Evolutionary conservation across 129 eudicot genomes (phyloP).

Genomic region (Centrapalus pauciflorus): DNA sequence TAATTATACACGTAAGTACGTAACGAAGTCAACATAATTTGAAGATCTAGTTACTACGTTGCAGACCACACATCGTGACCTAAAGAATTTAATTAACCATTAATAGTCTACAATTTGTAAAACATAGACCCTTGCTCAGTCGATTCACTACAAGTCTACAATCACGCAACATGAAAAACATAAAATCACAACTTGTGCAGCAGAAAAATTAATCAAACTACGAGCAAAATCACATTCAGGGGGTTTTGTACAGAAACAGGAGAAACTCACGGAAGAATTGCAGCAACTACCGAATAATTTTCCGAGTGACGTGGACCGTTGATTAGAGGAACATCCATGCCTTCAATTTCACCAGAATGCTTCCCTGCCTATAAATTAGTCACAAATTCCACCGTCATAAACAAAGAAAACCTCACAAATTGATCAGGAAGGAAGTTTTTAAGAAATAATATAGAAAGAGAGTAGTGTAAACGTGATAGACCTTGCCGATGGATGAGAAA

Average conservation of each 20-base stretch:
- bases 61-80: not conserved
- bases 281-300: constrained; percentile 49
- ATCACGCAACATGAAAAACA: not conserved
- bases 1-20: no score
- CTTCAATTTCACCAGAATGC: constrained; percentile 44
- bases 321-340: constrained; percentile 42
- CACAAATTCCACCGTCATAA: constrained; percentile 5
- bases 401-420: not conserved
- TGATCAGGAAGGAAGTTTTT: not conserved
- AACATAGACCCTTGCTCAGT: not conserved
- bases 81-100: not conserved
- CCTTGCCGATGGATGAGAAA: constrained; percentile 50
- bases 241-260: not conserved
- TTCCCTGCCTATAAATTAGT: constrained; percentile 30
- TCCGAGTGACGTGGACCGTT: constrained; percentile 28
- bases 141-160: not conserved
- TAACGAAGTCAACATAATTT: not conserved
- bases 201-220: not conserved
- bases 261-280: constrained; percentile 65
- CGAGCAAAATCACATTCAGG: not conserved
- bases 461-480: not conserved
- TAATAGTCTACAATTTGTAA: not conserved
- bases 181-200: not conserved
- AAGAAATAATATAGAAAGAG: not conserved
- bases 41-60: not conserved